Evolutionary conservation across 2,329 filamentous ascomycete species (phyloP), one percentile per base, ranked within the genome.

Genomic region (Exophiala calicioides): DNA sequence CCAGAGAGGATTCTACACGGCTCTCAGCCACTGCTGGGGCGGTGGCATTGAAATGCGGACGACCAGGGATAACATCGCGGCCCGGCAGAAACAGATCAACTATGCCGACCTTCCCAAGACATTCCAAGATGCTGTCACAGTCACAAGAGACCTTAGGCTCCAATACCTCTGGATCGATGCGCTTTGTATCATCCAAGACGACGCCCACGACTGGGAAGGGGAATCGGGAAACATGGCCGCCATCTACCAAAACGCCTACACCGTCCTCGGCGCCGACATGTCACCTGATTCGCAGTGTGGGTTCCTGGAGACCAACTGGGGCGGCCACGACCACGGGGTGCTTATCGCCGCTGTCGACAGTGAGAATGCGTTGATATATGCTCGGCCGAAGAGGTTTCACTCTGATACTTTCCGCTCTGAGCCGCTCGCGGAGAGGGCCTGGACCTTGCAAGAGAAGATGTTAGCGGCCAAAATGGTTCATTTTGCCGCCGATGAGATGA

Each of bases 81-180:
- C 24, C 24, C 24, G 24, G 24, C 24, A 27, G 24, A 27, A 27
- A 12, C 24, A 89, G 90, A 16, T 81, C 87, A 1, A 88, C 88
- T 0, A 77, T 73, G 64, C 68, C 15, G 73, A 83, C 57, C 64
- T 78, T 8, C 62, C 71, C 38, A 64, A 73, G 6, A 77, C 74
- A 9, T 59, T 62, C 19, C 57, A 31, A 9, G 61, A 66, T 23
- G 59, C 61, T 4, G 57, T 66, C 30, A 19, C 18, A 1, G 30
- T 65, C 8, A 59, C 60, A 3, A 48, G 54, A 12, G 35, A 44
- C 5, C 54, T 66, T 16, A 38, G 37, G 0, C 29, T 63, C 12
- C 21, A 38, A 1, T 66, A 63, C 41, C 43, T 66, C 5, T 66
- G 64, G 63, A 61, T 66, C 29, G 62, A 66, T 50, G 57, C 57